These are phyloP conservation scores for Alternaria alternata DNA, from an alignment of 2,329 filamentous ascomycete species.

Conservation along the genomic window DNA sequence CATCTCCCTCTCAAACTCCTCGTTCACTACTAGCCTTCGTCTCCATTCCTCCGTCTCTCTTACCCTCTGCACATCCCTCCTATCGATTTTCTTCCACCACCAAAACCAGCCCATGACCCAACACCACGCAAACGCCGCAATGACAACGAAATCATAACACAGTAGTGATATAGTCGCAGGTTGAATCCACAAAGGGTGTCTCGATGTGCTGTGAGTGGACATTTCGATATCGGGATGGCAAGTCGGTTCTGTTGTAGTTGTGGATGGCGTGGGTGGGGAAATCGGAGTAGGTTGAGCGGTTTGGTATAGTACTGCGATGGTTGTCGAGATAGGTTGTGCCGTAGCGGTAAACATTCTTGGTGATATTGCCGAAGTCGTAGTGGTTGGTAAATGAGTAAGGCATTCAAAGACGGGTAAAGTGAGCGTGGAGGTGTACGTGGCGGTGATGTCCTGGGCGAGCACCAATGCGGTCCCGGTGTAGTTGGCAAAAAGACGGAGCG, in stretches of 20 bases:
- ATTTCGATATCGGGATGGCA: neutral
- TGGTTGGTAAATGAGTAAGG: neutral
- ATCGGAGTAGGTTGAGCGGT: neutral
- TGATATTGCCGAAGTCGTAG: neutral
- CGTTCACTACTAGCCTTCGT: constrained; percentile 2
- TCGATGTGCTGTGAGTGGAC: neutral
- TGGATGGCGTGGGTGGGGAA: neutral
- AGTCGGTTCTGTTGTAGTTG: neutral
- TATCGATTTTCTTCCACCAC: constrained; percentile 12
- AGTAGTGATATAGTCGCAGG: constrained; percentile 25
- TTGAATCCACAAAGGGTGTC: constrained; percentile 15
- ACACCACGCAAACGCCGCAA: constrained; percentile 22
- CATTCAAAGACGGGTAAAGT: neutral
- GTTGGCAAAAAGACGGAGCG: neutral
- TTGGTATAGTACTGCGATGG: neutral
- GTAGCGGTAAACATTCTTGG: neutral
- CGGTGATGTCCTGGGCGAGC: neutral
- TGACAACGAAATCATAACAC: constrained; percentile 26
- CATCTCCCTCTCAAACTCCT: constrained; percentile 33
- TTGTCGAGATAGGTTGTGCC: neutral
- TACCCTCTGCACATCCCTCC: neutral
- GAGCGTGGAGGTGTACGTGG: neutral
- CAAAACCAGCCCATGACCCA: constrained; percentile 17
- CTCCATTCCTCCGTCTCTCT: constrained; percentile 1
- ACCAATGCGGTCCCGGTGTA: neutral